Evolutionary conservation across 2,329 filamentous ascomycete genomes (phyloP).

Genomic region (Talaromyces sp.): DNA sequence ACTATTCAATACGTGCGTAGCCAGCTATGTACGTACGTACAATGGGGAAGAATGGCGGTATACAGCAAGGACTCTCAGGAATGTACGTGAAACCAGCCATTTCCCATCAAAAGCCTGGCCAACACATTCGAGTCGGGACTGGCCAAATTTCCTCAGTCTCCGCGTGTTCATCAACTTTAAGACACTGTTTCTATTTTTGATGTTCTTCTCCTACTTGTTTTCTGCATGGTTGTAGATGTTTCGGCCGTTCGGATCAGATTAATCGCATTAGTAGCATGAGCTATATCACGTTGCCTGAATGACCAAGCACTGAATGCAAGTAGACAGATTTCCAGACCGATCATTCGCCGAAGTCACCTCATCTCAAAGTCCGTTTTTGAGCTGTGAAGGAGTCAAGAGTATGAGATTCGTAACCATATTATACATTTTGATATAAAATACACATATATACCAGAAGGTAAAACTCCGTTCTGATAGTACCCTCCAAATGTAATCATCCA

Average conservation of each 20-base stretch:
- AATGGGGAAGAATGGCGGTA: neutral
- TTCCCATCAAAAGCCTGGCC: neutral
- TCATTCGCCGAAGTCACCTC: neutral
- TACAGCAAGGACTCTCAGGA: neutral
- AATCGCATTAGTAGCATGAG: neutral
- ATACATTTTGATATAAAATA: constrained; percentile 6
- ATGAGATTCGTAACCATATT: constrained; percentile 8
- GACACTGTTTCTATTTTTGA: neutral
- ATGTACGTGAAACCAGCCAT: neutral
- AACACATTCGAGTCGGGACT: neutral
- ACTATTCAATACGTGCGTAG: neutral
- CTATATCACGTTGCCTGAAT: too few relatives aligned
- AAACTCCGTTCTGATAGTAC: neutral
- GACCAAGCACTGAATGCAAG: neutral
- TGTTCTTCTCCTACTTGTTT: neutral
- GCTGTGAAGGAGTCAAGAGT: constrained; percentile 3
- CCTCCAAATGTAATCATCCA: neutral
- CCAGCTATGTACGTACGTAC: neutral
- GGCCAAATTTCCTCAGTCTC: neutral
- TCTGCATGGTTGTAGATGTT: neutral
- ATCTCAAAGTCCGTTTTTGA: neutral
- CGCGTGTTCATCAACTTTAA: neutral
- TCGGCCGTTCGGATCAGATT: neutral
- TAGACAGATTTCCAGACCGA: neutral
- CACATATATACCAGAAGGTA: neutral